Conservation (phyloP, 1,284 basidiomycete genomes). For the Malassezia japonica region DNA sequence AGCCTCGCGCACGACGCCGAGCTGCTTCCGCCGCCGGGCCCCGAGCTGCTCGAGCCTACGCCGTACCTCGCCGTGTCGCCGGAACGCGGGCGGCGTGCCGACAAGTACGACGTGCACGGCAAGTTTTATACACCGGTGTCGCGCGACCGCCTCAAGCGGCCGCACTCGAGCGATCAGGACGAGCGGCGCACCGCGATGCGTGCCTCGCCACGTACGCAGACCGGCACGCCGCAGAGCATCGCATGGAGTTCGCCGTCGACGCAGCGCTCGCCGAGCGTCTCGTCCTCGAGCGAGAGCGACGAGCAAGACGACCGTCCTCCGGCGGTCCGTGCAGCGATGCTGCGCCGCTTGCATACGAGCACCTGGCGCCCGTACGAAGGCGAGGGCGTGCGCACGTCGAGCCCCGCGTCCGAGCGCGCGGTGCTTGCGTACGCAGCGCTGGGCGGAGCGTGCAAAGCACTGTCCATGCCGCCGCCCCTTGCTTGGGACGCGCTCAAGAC, state of each 20-base stretch:
- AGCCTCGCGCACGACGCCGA: too few species aligned
- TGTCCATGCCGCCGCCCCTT: background rate
- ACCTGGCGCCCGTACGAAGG: background rate
- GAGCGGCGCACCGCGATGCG: background rate
- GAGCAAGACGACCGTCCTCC: background rate
- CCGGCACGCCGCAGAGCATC: slow-evolving; percentile 1
- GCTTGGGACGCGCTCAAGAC: background rate
- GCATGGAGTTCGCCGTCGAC: background rate
- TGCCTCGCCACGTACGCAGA: background rate
- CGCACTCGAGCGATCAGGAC: background rate
- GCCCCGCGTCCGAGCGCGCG: background rate
- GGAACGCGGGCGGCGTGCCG: background rate
- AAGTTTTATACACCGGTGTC: slow-evolving; percentile 9
- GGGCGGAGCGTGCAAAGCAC: background rate
- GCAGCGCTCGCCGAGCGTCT: background rate
- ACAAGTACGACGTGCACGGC: slow-evolving; percentile 17
- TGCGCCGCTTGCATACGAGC: slow-evolving; percentile 1
- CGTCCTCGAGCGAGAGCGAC: background rate
- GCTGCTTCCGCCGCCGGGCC: background rate
- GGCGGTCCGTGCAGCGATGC: background rate
- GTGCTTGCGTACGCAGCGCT: background rate
- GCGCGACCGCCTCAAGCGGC: background rate
- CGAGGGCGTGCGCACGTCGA: background rate
- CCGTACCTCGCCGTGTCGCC: background rate
- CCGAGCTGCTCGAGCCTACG: background rate